Evolutionary conservation across 257 asterid genomes (phyloP), one percentile per base, ranked within the genome.

Genomic region (Rhazya stricta): DNA sequence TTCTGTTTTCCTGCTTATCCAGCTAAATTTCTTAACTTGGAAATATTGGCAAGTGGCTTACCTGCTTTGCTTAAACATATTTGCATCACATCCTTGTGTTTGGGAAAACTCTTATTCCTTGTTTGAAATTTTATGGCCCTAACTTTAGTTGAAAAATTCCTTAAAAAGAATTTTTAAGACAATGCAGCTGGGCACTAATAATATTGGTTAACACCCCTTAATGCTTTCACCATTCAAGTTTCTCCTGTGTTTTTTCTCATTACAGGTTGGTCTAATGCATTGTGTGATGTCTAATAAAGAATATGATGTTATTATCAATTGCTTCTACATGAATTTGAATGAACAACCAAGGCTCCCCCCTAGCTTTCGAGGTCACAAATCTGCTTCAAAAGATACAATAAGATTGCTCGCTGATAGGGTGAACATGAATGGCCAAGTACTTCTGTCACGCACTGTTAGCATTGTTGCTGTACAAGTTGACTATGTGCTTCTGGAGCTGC

Each of bases 211-310:
- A 30, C 0, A 5, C 12, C 34, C 53, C 23, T 71, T 61, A 25
- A 58, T n/a, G 7, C 5, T 58, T 66, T 19, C n/a, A 67, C 16
- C 15, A 21, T 21, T 61, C 29, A 11, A 34, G 9, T n/a, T 41
- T 56, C 21, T 27, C 63, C 5, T 39, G 9, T 41, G 23, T 25
- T 41, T 75, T 72, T 51, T 74, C 65, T 60, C 74, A 78, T 73
- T 78, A 75, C 97, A 95, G 99, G 92, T 92, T 83, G 97, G 98
- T 71, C 86, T 91, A 51, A 75, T 95, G 84, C 96, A 92, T 74
- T 91, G 88, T 36, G 87, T 87, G 86, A 92, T 95, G 98, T 92
- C 97, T 73, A 93, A 91, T 83, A 92, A 88, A 83, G 99, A 95
- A 79, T 95, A 95, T 83, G 84, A 79, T 80, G 86, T 95, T 72